Evolutionary conservation across 1,139 yeast genomes (phyloP), one percentile per base, ranked within the genome.

Genomic region (Casaregolazyma lundiana): DNA sequence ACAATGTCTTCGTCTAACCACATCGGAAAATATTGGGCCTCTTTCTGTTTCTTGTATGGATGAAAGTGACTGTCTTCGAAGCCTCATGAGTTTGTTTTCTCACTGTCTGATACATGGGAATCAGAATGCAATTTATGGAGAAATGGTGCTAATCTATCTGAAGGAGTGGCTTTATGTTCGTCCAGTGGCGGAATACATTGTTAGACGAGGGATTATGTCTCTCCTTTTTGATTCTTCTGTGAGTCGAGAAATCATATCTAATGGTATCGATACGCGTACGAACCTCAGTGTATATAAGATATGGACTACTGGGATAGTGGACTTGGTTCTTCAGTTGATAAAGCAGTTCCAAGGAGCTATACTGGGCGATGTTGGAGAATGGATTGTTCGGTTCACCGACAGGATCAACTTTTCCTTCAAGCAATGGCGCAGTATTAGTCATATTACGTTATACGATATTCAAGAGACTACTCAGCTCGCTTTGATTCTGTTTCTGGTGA

Each of bases 391-490:
- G 41, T 90, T 85, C 65, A 69, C 76, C 11, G 76, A 75, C 44
- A 97, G 88, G 63, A 75, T 87, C 38, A 56, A 56, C 9, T 72
- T 73, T 6, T 78, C 94, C 21, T 69, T 86, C 22, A 74, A 72
- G 21, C 75, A 81, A 43, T 90, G 97, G 97, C 72, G 80, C 21
- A 71, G 76, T 53, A 81, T 79, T 57, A 71, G 80, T 19, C 72
- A 73, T 36, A 77, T 90, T 15, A 78, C 88, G 2, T 70, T 80
- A 1, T 78, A 90, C 0, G 73, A 77, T 1, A 75, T 87, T 7
- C 80, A 82, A 45, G 97, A 90, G 63, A 85, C 96, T 0, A 77
- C 81, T 49, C 95, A 88, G 61, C 68, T 88, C n/a, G 72, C 86
- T 22, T 61, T 85, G 40, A 63, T 90, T 8, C 80, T 81, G 50